Evolutionary conservation across 805 yeast genomes (phyloP), one percentile per base, ranked within the genome.

Genomic region (Saccharomyces mikatae): DNA sequence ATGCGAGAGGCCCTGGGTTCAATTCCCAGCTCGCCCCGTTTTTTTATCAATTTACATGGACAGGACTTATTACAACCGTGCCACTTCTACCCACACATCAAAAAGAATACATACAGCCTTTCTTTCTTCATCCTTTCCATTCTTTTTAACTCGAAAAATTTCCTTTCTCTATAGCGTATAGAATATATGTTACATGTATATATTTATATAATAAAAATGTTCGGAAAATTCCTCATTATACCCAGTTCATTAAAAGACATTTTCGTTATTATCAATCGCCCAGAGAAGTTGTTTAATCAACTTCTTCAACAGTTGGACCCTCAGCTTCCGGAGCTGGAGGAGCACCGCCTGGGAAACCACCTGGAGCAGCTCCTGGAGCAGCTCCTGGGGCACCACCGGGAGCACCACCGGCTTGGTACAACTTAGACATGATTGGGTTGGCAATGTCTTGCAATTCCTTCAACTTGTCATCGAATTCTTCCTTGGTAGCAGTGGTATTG

Each of bases 371-470:
- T 68, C 53, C 65, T 81, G 86, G 73, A 66, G 74, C 80, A 71
- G 76, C 75, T 68, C 89, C 90, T 66, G 86, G 86, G 60, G 78
- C 78, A 65, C 80, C 89, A 66, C 84, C 83, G 65, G 85, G 84
- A 74, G 88, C 96, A 77, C 92, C 96, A 55, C 70, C 72, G 63
- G 84, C 90, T 75, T 86, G 91, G 84, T 90, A 90, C 81, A 92
- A 87, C 83, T 89, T 89, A 73, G 88, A 81, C 86, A 89, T 84
- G 78, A 89, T 87, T 75, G 96, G 96, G 84, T 90, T 89, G 65
- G 96, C 94, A 77, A 86, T 80, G 66, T 84, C 88, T 80, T 90
- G 96, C 72, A 89, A 86, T 76, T 89, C 96, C 86, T 90, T 90
- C 80, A 89, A 94, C 80, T 82, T 84, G 78, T 86, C 95, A 69